Evolutionary conservation across 192 early-diverging fungal species (phyloP).

Genomic region (Backusella luteola): DNA sequence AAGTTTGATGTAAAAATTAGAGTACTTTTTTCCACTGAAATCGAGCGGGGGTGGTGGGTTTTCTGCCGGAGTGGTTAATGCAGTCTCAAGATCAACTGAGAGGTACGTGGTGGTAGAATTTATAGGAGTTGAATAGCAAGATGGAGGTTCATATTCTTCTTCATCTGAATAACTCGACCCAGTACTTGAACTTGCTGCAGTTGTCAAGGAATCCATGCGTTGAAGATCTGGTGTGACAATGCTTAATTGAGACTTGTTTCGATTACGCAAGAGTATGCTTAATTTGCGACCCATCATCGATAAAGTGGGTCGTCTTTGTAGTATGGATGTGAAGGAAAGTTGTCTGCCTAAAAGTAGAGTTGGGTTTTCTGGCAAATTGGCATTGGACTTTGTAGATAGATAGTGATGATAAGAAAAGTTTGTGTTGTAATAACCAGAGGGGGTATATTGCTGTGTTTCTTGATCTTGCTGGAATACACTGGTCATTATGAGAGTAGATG

Average conservation of each 20-base stretch:
- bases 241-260: neutral
- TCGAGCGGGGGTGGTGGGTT: neutral
- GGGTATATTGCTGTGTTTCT: neutral
- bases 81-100: constrained; percentile 9
- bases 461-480: neutral
- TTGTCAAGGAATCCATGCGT: neutral
- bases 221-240: neutral
- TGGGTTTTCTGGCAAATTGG: neutral
- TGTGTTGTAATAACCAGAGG: neutral
- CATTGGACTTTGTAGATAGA: neutral
- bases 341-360: neutral
- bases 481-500: neutral
- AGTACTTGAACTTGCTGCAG: neutral
- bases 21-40: constrained; percentile 21
- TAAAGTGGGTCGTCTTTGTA: constrained; percentile 1
- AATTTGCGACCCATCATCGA: neutral
- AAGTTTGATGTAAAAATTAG: constrained; percentile 36
- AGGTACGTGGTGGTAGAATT: neutral
- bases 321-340: constrained; percentile 3
- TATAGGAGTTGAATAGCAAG: no score
- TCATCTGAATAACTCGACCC: neutral
- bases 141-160: neutral
- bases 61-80: neutral
- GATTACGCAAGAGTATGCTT: neutral
- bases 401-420: neutral